Evolutionary conservation across 164 flowering plant genomes (phyloP).

Genomic region (Stephania cephalantha): DNA sequence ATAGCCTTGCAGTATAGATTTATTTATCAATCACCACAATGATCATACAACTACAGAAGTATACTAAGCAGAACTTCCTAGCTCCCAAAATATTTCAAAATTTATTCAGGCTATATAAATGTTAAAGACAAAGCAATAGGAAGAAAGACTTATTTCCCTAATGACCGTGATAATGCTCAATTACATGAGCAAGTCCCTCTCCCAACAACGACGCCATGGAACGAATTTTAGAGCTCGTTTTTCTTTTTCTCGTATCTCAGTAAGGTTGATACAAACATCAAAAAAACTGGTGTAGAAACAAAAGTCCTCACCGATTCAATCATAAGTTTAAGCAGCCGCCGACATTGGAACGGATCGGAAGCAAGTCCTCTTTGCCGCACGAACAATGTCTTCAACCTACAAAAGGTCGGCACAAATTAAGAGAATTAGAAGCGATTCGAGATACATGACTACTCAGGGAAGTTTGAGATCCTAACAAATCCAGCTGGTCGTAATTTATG

Average conservation of each 20-base stretch:
- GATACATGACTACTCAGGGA: too few relatives aligned
- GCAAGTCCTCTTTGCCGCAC: slow-evolving; percentile 70
- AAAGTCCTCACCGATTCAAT: too few relatives aligned
- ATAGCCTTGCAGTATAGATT: too few relatives aligned
- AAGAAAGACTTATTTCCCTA: neutral
- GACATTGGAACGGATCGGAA: slow-evolving; percentile 49
- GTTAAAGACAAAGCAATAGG: neutral
- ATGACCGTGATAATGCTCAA: too few relatives aligned
- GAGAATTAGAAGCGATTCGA: too few relatives aligned
- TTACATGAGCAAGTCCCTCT: too few relatives aligned
- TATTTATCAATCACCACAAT: too few relatives aligned
- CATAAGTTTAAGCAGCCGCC: slow-evolving; percentile 37
- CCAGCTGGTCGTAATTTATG: too few relatives aligned
- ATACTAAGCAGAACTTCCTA: too few relatives aligned
- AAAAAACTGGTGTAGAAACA: neutral
- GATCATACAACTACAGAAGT: too few relatives aligned
- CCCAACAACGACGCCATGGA: neutral
- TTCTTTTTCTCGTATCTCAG: neutral
- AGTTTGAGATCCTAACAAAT: neutral
- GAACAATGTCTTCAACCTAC: slow-evolving; percentile 75
- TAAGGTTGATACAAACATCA: neutral
- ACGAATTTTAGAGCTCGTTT: neutral
- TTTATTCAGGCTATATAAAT: too few relatives aligned
- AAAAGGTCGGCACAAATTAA: neutral
- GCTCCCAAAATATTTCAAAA: too few relatives aligned